Conservation (phyloP, 331 rosid genomes). For the Arachis monticola region DNA sequence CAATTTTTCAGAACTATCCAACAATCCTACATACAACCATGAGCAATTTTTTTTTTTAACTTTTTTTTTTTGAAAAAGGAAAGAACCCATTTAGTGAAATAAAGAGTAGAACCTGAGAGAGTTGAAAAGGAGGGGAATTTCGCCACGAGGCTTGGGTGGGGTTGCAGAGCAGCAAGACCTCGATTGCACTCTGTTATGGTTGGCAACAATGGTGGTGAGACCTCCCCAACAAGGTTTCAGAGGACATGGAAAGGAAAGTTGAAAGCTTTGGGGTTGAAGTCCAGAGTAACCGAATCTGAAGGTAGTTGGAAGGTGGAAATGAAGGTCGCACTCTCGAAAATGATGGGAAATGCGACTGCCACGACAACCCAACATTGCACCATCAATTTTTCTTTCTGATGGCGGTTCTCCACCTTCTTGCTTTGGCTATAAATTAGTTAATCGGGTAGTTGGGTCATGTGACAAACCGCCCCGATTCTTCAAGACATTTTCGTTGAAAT, state of each 20-base stretch:
- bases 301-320: slow-evolving; percentile 24
- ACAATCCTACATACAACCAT: neutral
- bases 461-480: neutral
- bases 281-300: slow-evolving; percentile 38
- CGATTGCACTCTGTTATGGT: slow-evolving; percentile 24
- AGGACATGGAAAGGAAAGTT: slow-evolving; percentile 47
- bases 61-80: too few species aligned
- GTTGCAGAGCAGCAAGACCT: slow-evolving; percentile 27
- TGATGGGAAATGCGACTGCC: slow-evolving; percentile 59
- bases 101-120: slow-evolving; percentile 58
- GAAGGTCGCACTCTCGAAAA: slow-evolving; percentile 58
- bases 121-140: slow-evolving; percentile 51
- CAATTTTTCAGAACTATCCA: neutral
- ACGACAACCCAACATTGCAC: slow-evolving; percentile 53
- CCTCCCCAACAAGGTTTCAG: slow-evolving; percentile 32
- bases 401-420: neutral
- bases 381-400: slow-evolving; percentile 19
- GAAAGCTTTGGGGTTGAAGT: slow-evolving; percentile 38
- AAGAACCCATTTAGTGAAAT: neutral
- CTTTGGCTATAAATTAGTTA: too few species aligned
- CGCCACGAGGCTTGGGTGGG: slow-evolving; percentile 52
- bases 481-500: too few species aligned
- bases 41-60: too few species aligned
- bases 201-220: slow-evolving; percentile 12
- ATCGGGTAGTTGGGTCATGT: neutral